Evolutionary conservation across 257 asterid genomes (phyloP), one percentile per base, ranked within the genome.

Genomic region (Solanum stenotomum): DNA sequence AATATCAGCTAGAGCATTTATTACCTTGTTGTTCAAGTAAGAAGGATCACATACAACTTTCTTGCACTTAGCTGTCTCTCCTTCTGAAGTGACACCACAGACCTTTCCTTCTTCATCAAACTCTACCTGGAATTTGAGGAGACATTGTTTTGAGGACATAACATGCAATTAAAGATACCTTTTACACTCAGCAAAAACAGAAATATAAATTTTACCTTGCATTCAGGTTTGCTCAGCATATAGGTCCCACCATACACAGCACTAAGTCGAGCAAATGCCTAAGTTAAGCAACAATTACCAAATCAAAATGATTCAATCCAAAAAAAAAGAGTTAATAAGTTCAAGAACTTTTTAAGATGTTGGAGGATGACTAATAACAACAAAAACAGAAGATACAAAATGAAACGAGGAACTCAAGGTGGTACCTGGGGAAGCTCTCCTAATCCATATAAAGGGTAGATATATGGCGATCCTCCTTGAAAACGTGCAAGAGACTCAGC

Each of bases 211-310:
- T 85, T 49, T 77, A 95, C 99, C 98, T 94, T 94, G 94, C 98
- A 96, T 76, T 95, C 98, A 40, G 98, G 98, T 89, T 96, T 96
- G 89, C 86, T 93, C 95, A 96, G 89, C 99, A 96, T 96, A 91
- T 96, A 96, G 83, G 99, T 96, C 91, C 99, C 99, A 89, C 99
- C 99, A 91, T 95, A 96, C 85, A 96, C 99, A 87, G 98, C 98
- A 94, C 99, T 96, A 23, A 96, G 91, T 77, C 99, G 98, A 90
- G 99, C 98, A 91, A 95, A 96, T 87, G 97, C 99, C 98, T 96
- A 42, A 83, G 89, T 86, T 34, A 35, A 38, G 87, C 29, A 29
- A 78, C 25, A 65, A 70, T 82, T 56, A 87, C 61, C 70, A 72
- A 34, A 81, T 70, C 75, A 33, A 67, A 72, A 49, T 78, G 56